Base-by-base conservation (phyloP, 768 basidiomycete species). In the Sporobolomyces phaffii region DNA sequence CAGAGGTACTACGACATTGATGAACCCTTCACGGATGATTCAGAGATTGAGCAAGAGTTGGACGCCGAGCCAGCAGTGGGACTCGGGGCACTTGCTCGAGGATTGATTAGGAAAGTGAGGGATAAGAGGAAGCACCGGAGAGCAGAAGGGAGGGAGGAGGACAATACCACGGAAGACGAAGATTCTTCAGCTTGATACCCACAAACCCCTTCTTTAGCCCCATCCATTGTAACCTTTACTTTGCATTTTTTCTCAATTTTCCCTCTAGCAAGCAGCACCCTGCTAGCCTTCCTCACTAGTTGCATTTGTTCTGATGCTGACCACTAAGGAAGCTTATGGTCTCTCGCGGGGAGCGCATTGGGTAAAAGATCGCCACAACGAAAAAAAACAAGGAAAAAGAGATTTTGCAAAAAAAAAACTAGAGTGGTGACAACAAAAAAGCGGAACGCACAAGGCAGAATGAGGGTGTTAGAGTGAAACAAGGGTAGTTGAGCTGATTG, bases 1-100 rank as follows among this genome's bases (percentile, higher is more conserved):
- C 26, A 43, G 44, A 43, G 5, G 53, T 53, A 31, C 26, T 54
- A 56, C 36, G 52, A 45, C 24, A 45, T 63, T n/a, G 56, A 63
- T 36, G 44, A 48, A 15, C 40, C 47, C 24, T 48, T 38, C 38
- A 43, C 38, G 43, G 45, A 33, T 6, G 47, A 33, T 5, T 34
- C 20, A 2, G 22, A 47, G 17, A 41, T 51, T 17, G 47, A 51
- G 15, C 3, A 20, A 14, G 48, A 61, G 17, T 15, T 51, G 36
- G 15, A 40, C 24, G 29, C 28, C 7, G 34, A 26, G 22, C 34
- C 36, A 31, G 48, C 36, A 7, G 49, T 50, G 3, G 56, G 49
- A 2, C 29, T 61, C 4, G 60, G 24, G 3, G 47, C 60, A 3
- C 22, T 61, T 5, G 60, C 49, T 26, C 10, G 8, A 13, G 36